These are phyloP conservation scores for Monosporascus sp. DNA, from an alignment of 2,329 filamentous ascomycete genomes.

Conservation along the genomic window DNA sequence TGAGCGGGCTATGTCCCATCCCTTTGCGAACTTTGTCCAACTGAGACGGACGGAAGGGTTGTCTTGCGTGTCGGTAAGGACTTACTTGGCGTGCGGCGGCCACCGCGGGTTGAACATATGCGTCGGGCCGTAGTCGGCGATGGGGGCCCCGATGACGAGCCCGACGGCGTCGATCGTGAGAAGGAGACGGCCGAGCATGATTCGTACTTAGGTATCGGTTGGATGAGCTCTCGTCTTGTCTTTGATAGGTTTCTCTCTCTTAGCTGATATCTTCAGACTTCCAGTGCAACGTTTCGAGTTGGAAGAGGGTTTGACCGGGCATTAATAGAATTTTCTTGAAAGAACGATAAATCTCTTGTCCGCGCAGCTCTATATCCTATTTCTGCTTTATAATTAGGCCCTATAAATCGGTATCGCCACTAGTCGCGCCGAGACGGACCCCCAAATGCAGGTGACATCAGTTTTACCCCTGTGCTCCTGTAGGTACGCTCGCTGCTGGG, in stretches of 20 bases:
- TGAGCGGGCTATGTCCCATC: conserved; percentile 2
- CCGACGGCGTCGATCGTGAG: conserved; percentile 33
- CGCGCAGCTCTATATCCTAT: no score
- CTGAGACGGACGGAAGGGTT: neutral
- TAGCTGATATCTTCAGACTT: neutral
- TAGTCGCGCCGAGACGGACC: neutral
- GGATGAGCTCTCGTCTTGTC: neutral
- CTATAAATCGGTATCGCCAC: no score
- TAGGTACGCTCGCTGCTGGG: neutral
- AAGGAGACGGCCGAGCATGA: conserved; percentile 33
- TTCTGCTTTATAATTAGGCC: no score
- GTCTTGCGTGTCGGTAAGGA: neutral
- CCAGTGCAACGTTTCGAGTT: neutral
- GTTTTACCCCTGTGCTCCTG: neutral
- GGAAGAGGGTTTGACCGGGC: no score
- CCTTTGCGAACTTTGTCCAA: neutral
- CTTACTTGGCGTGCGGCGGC: conserved; percentile 40
- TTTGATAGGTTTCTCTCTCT: neutral
- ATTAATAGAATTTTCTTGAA: no score
- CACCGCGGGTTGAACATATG: conserved; percentile 39
- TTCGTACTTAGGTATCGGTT: neutral
- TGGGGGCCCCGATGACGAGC: conserved; percentile 31
- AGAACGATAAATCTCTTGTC: no score
- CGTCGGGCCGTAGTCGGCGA: conserved; percentile 34
- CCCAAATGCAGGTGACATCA: neutral